These are phyloP conservation scores for Phytophthora podocarpi DNA, from an alignment of 352 stramenopile species.

Conservation along the genomic window DNA sequence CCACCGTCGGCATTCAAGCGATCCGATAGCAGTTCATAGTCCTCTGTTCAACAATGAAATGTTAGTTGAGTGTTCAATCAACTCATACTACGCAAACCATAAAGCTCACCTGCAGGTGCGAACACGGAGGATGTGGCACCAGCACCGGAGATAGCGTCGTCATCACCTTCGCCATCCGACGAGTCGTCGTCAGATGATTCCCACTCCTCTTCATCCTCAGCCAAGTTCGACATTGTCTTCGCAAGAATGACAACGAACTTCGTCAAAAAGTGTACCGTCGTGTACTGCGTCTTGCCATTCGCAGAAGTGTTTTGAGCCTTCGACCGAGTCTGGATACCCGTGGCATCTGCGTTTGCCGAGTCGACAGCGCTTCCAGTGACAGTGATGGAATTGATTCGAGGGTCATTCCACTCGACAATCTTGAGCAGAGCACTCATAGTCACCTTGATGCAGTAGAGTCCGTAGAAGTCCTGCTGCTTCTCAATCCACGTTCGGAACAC, in stretches of 20 bases:
- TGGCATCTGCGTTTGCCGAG: background rate
- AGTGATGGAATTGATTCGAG: slow-evolving; percentile 65
- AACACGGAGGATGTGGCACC: slow-evolving; percentile 59
- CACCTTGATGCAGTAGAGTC: slow-evolving; percentile 85
- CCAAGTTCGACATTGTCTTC: slow-evolving; percentile 72
- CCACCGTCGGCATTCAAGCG: slow-evolving; percentile 47
- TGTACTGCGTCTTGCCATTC: slow-evolving; percentile 46
- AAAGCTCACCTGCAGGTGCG: slow-evolving; percentile 65
- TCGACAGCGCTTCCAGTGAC: slow-evolving; percentile 63
- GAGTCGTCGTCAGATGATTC: slow-evolving; percentile 76
- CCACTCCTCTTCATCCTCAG: slow-evolving; percentile 82
- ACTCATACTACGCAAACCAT: background rate
- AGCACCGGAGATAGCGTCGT: slow-evolving; percentile 17
- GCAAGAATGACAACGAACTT: slow-evolving; percentile 78
- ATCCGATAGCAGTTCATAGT: slow-evolving; percentile 75
- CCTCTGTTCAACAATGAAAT: slow-evolving; percentile 42
- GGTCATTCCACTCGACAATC: slow-evolving; percentile 77
- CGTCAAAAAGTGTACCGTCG: slow-evolving; percentile 78
- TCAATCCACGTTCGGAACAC: slow-evolving; percentile 85
- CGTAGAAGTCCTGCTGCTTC: slow-evolving; percentile 85
- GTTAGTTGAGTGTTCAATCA: slow-evolving; percentile 1
- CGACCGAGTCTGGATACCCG: slow-evolving; percentile 59
- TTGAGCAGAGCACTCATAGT: slow-evolving; percentile 79
- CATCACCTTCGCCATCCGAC: slow-evolving; percentile 62
- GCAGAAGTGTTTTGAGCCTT: slow-evolving; percentile 45